Evolutionary conservation across 2,329 filamentous ascomycete species (phyloP), one percentile per base, ranked within the genome.

Genomic region (Lachnellula cervina): DNA sequence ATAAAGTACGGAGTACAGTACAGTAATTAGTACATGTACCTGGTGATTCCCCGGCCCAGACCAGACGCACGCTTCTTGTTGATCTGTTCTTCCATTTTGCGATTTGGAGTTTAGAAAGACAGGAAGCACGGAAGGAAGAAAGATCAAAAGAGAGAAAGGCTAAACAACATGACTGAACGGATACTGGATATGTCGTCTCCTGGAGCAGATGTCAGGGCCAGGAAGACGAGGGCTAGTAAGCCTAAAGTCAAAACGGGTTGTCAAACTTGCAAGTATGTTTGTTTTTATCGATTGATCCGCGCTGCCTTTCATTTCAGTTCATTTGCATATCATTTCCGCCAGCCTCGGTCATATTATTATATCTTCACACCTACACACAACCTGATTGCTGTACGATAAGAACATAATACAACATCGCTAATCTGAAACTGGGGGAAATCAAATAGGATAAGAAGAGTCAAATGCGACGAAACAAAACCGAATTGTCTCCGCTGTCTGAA

Each of bases 381-480:
- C 28, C 11, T 9, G 13, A 9, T 32, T 32, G 21, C 21, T 23
- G 21, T 23, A 32, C 28, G 28, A 32, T 32, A 32, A 32, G 28
- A 32, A 32, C 28, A 32, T 9, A 32, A 32, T 9, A 13, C 13
- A 11, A 40, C n/a, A 50, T 47, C 19, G 32, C 35, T 42, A 21
- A 54, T 45, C 23, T 49, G 56, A 53, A 56, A 46, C 52, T 17
- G 14, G 21, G 28, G 28, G 9, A 4, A 23, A 23, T 23, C 9
- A 44, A 51, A 56, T 38, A 69, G 68, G 55, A 66, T 68, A 17
- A 55, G 68, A 42, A 59, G 65, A 52, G 66, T 70, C 9, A 70
- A 69, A 58, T 70, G 68, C 52, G 68, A 70, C 45, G 68, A 70
- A 48, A 64, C 63, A 4, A 68, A 66, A 51, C 68, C 67, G 3